Evolutionary conservation across 495 filamentous ascomycete species (phyloP).

Genomic region (Viridothelium virens): DNA sequence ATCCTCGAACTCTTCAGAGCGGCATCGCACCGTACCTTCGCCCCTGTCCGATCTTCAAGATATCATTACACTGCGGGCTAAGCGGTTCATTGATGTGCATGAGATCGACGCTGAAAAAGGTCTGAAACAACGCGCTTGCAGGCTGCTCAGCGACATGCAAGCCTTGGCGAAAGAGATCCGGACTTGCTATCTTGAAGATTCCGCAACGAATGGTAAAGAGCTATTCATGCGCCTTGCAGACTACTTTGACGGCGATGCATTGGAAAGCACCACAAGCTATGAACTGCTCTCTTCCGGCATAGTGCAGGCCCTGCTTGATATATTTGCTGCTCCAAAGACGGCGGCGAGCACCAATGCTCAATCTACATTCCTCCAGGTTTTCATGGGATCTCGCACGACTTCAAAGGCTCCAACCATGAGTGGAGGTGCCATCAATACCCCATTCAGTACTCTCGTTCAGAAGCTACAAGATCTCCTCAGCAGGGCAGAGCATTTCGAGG

Average conservation of each 20-base stretch:
- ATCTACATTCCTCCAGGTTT: conserved; percentile 84
- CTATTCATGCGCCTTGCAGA: conserved; percentile 71
- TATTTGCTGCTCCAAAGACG: conserved; percentile 59
- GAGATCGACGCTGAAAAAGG: conserved; percentile 62
- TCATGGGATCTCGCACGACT: conserved; percentile 65
- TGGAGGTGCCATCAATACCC: conserved; percentile 59
- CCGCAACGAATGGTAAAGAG: conserved; percentile 46
- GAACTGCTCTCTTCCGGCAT: conserved; percentile 87
- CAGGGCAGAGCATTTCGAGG: conserved; percentile 95
- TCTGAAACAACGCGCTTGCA: conserved; percentile 67
- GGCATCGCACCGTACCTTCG: conserved; percentile 39
- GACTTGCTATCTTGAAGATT: conserved; percentile 54
- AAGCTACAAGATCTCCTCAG: conserved; percentile 95
- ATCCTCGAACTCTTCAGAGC: conserved; percentile 49
- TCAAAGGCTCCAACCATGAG: conserved; percentile 52
- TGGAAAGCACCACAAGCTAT: conserved; percentile 95
- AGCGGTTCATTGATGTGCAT: conserved; percentile 72
- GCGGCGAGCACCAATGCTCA: conserved; percentile 52
- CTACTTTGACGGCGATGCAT: conserved; percentile 80
- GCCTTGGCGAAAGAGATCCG: conserved; percentile 62
- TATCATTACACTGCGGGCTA: conserved; percentile 64
- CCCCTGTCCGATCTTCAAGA: conserved; percentile 58
- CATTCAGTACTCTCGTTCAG: conserved; percentile 83
- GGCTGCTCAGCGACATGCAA: conserved; percentile 67
- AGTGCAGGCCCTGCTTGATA: conserved; percentile 69